Evolutionary conservation across 768 basidiomycete species (phyloP).

Genomic region (Hygrophorus russula): DNA sequence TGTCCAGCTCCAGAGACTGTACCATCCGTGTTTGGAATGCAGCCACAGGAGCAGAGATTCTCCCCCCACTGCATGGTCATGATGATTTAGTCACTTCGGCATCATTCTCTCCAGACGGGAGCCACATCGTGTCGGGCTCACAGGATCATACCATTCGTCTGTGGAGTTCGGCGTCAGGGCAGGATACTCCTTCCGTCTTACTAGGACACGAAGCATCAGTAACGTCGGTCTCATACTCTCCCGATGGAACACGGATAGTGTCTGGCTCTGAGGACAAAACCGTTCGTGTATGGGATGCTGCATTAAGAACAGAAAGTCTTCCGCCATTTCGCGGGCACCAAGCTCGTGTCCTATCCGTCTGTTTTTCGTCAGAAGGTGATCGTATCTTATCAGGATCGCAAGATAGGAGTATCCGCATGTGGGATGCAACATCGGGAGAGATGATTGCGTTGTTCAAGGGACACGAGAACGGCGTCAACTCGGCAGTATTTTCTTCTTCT

Average conservation of each 20-base stretch:
- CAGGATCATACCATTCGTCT: slow-evolving; percentile 39
- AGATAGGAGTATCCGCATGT: not conserved
- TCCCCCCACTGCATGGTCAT: slow-evolving; percentile 7
- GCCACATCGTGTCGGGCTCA: slow-evolving; percentile 36
- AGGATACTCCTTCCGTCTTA: not conserved
- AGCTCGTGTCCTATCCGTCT: not conserved
- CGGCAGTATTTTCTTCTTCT: slow-evolving; percentile 11
- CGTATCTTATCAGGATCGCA: not conserved
- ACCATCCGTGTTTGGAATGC: slow-evolving; percentile 3
- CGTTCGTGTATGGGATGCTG: slow-evolving; percentile 5
- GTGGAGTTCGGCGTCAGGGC: not conserved
- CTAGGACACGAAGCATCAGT: not conserved
- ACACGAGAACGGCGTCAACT: slow-evolving; percentile 4
- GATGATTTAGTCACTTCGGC: slow-evolving; percentile 13
- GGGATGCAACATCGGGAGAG: not conserved
- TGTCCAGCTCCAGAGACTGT: slow-evolving; percentile 1
- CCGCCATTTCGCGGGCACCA: not conserved
- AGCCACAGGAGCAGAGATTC: not conserved
- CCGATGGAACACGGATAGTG: slow-evolving; percentile 4
- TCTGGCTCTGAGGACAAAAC: slow-evolving; percentile 2
- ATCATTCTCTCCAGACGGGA: slow-evolving; percentile 40
- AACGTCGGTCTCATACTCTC: slow-evolving; percentile 5
- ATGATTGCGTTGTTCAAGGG: slow-evolving; percentile 6
- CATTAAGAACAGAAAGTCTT: not conserved
- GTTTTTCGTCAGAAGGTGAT: not conserved